Evolutionary conservation across 306 rosid genomes (phyloP), one percentile per base, ranked within the genome.

Genomic region (Casuarina glauca): DNA sequence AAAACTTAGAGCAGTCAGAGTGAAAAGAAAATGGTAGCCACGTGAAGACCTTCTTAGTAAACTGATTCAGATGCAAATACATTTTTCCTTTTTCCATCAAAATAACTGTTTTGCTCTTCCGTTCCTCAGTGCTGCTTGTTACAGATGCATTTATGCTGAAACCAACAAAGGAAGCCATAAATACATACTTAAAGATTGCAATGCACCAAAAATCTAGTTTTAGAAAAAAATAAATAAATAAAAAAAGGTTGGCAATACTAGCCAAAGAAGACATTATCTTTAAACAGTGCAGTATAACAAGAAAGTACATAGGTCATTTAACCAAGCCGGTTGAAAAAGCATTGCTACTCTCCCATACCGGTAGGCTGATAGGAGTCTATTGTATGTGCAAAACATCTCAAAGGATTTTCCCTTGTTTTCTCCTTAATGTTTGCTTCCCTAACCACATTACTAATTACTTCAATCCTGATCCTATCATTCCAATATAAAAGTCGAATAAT

Each of bases 61-160:
- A 92, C 74, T 69, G 72, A 83, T 89, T 92, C 72, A 92, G 86
- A 32, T 85, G 84, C 78, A 94, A 85, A 83, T 88, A 90, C 74
- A 94, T 38, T 89, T 86, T 90, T 82, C 85, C 93, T 0, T 88
- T 87, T 81, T 92, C 96, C 94, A 94, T 88, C 83, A 87, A 82
- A 57, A 94, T 91, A 69, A 85, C 73, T 52, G 98, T 94, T 79
- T 94, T 94, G 61, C 91, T 86, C 80, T 89, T 90, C 64, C 81
- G 63, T 78, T 82, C 79, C 83, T 88, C 96, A 0, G 98, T 91
- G 81, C 94, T 89, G 86, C 97, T 87, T 19, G 93, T 92, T 75
- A 94, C 98, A 77, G 96, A 89, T 85, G 97, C 98, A 74, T 78
- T 72, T 77, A 94, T 80, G 86, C 98, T 91, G 93, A 83, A 74